These are phyloP conservation scores for Penicillium steckii DNA, from an alignment of 495 filamentous ascomycete species.

Conservation along the genomic window DNA sequence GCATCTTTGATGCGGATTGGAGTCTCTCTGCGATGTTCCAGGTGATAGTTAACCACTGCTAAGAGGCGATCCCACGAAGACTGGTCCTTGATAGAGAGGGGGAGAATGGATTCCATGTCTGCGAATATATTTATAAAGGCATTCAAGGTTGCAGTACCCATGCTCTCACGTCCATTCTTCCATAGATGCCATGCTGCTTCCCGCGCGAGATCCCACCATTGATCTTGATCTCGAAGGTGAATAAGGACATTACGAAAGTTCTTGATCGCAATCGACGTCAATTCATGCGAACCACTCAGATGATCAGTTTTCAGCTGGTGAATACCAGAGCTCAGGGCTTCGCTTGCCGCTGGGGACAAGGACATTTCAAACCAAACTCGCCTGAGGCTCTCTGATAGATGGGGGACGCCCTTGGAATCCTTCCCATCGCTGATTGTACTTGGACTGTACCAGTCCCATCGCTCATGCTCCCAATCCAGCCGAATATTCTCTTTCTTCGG, in stretches of 20 bases:
- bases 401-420: constrained; percentile 51
- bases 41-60: constrained; percentile 27
- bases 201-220: constrained; percentile 55
- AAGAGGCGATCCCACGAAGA: constrained; percentile 23
- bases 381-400: constrained; percentile 52
- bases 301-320: constrained; percentile 49
- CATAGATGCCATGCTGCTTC: constrained; percentile 63
- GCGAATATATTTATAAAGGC: constrained; percentile 46
- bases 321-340: constrained; percentile 45
- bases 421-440: constrained; percentile 36
- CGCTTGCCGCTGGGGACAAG: constrained; percentile 37
- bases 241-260: constrained; percentile 44
- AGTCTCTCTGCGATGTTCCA: constrained; percentile 27
- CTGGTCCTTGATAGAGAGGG: constrained; percentile 18
- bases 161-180: constrained; percentile 62
- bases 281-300: constrained; percentile 54
- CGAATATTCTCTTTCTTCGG: constrained; percentile 38
- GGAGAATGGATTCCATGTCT: constrained; percentile 28
- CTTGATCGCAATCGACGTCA: constrained; percentile 49
- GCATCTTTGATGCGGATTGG: constrained; percentile 29
- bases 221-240: constrained; percentile 12
- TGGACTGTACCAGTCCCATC: constrained; percentile 56
- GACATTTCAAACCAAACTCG: constrained; percentile 57
- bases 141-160: constrained; percentile 58
- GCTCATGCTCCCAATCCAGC: constrained; percentile 64